Base-by-base conservation (phyloP, 805 yeast species). In the Candida takata region DNA sequence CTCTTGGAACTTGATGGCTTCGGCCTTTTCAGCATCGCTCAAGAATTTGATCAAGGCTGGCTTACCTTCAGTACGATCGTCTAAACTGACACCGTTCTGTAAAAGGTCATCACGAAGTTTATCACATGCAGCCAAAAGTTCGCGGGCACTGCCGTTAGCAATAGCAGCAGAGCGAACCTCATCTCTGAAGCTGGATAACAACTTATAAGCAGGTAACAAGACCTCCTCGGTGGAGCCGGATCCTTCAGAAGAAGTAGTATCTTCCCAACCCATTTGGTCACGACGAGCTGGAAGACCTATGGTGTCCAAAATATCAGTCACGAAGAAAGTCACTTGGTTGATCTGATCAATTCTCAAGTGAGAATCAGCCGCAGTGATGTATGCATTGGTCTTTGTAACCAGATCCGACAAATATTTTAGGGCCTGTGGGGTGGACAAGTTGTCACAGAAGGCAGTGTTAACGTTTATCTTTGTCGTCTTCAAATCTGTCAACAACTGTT, bases 21-120 rank as follows among this genome's bases (percentile, higher is more conserved):
- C 90, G 26, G 64, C 67, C 55, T 74, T 76, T 55, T 90, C 97
- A 23, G 67, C 70, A 7, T 65, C 73, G 35, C 73, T 77, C 44
- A 92, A 65, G 49, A 90, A 82, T 60, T 92, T 92, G 30, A 92
- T 71, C 41, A 92, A 69, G 0, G 97, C 88, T n/a, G 78, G 70
- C 49, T 72, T 75, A 3, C 80, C 87, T 41, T 72, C 81, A 6
- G 77, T 69, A 51, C 97, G 77, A 60, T 92, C 98, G 56, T 90
- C 97, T 37, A 92, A 65, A 2, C 94, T 77, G 28, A 92, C 81
- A 20, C 94, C 92, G 42, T 87, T 63, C 18, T 75, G 70, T 41
- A 86, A 63, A 47, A 92, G 62, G 26, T 82, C 92, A 13, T 70
- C 60, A 50, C 98, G 74, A 16, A 92, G 58, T 6, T 65, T 58